Evolutionary conservation across 805 yeast species (phyloP).

Genomic region (Suhomyces sp.): DNA sequence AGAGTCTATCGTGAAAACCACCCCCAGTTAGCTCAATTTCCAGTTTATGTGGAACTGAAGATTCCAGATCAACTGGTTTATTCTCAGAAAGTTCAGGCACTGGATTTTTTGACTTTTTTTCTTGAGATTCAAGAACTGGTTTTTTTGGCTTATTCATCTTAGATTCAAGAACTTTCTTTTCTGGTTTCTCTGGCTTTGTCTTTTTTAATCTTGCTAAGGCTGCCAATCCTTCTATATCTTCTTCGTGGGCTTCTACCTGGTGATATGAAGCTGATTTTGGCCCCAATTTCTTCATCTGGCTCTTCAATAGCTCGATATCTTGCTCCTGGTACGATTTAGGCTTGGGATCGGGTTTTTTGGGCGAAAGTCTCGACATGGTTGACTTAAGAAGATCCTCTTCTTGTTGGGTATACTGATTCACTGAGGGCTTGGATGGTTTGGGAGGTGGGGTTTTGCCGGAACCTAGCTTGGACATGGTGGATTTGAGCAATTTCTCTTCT

Average conservation of each 20-base stretch:
- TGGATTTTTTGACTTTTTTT: neutral
- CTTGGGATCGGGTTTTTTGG: conserved; percentile 6
- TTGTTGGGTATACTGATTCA: conserved; percentile 11
- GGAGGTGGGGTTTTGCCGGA: conserved; percentile 3
- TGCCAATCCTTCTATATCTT: conserved; percentile 14
- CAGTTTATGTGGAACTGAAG: neutral
- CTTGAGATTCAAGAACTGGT: no score
- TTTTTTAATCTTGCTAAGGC: conserved; percentile 14
- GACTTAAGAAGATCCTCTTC: conserved; percentile 17
- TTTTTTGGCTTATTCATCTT: neutral
- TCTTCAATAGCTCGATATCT: conserved; percentile 22
- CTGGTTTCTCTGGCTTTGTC: conserved; percentile 11
- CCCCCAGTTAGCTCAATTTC: neutral
- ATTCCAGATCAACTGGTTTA: neutral
- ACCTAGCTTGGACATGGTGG: conserved; percentile 12
- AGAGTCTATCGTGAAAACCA: conserved; percentile 21
- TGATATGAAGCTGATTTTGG: conserved; percentile 2
- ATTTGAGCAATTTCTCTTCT: conserved; percentile 16
- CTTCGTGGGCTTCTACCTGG: conserved; percentile 8
- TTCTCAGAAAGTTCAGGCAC: neutral
- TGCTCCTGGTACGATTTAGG: conserved; percentile 14
- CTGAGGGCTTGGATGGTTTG: conserved; percentile 13
- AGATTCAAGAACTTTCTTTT: neutral
- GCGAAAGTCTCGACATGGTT: conserved; percentile 14
- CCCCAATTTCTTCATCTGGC: conserved; percentile 25